These are phyloP conservation scores for Ziziphus jujuba DNA, from an alignment of 306 rosid genomes.

Conservation along the genomic window DNA sequence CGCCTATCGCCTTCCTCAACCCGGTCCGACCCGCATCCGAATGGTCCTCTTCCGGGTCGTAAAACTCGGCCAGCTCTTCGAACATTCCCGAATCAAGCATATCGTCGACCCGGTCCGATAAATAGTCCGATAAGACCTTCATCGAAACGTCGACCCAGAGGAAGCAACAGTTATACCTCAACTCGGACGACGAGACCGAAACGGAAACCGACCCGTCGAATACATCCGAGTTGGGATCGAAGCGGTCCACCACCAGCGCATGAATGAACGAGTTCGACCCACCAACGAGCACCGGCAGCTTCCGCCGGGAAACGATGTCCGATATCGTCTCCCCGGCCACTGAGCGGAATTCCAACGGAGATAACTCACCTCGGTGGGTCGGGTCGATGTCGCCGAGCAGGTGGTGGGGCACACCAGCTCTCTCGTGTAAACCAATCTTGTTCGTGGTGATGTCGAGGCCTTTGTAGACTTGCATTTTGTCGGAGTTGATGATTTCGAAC, in stretches of 20 bases:
- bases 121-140: constrained; percentile 46
- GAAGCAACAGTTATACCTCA: constrained; percentile 76
- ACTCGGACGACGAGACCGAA: constrained; percentile 48
- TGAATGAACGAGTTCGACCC: constrained; percentile 91
- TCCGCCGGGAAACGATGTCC: constrained; percentile 32
- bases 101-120: constrained; percentile 75
- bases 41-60: constrained; percentile 29
- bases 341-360: constrained; percentile 56
- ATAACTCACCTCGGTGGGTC: constrained; percentile 38
- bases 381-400: constrained; percentile 72
- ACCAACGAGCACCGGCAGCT: constrained; percentile 72
- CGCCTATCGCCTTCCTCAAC: constrained; percentile 82
- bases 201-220: constrained; percentile 22
- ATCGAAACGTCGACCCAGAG: constrained; percentile 81
- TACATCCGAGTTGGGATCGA: constrained; percentile 42
- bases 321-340: constrained; percentile 35
- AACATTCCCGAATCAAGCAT: constrained; percentile 86
- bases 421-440: constrained; percentile 61
- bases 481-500: constrained; percentile 77
- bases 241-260: constrained; percentile 48
- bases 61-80: constrained; percentile 75
- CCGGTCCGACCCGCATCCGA: constrained; percentile 38
- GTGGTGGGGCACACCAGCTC: constrained; percentile 65
- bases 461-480: constrained; percentile 79
- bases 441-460: constrained; percentile 89